Evolutionary conservation across 140 eudicot genomes (phyloP).

Genomic region (Ambrosia hybrid): DNA sequence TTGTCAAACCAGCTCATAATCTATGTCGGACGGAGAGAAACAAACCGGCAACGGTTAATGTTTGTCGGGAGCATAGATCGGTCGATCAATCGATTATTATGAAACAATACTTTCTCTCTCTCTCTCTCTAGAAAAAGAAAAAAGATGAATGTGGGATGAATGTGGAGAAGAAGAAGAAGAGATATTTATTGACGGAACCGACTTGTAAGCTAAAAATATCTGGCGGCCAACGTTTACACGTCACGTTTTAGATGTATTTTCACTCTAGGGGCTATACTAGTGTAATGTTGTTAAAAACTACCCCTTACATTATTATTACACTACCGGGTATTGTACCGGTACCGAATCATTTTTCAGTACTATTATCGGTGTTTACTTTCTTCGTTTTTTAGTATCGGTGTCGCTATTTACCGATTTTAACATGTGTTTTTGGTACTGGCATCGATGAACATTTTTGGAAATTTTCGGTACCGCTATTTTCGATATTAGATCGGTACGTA

Average conservation of each 20-base stretch:
- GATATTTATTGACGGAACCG: background rate
- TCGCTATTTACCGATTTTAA: no score
- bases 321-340: no score
- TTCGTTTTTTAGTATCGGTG: no score
- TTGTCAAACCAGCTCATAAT: slow-evolving; percentile 94
- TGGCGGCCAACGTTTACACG: background rate
- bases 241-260: background rate
- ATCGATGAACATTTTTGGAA: no score
- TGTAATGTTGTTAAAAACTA: background rate
- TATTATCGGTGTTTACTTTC: no score
- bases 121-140: background rate
- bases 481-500: no score
- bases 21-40: slow-evolving; percentile 31
- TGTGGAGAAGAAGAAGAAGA: background rate
- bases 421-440: no score
- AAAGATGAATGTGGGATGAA: background rate
- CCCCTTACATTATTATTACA: background rate
- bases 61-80: slow-evolving; percentile 29
- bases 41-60: slow-evolving; percentile 39
- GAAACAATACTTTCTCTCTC: no score
- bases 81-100: background rate
- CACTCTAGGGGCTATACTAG: background rate
- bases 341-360: no score
- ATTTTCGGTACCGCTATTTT: no score
- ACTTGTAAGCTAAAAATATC: background rate